Conservation (phyloP, 2,329 filamentous ascomycete genomes). For the Hirsutella rhossiliensis region DNA sequence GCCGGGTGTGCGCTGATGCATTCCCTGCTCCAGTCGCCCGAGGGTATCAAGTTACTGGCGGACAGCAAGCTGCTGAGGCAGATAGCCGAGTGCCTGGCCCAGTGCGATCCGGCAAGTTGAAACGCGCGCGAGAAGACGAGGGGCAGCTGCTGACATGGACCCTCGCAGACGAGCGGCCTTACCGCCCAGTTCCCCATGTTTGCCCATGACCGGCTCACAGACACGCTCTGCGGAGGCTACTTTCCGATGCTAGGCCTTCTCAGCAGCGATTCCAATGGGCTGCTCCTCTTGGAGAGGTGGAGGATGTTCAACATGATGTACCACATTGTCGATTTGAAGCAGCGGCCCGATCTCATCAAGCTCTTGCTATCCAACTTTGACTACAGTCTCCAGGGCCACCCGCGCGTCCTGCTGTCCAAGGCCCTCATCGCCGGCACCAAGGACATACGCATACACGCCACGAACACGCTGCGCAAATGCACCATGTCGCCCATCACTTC, state of each 20-base stretch:
- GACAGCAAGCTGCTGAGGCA: slow-evolving; percentile 92
- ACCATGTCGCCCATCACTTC: slow-evolving; percentile 42
- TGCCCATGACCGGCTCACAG: slow-evolving; percentile 68
- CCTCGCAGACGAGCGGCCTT: slow-evolving; percentile 48
- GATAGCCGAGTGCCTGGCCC: slow-evolving; percentile 88
- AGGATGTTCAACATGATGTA: slow-evolving; percentile 99
- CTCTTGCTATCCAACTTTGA: slow-evolving; percentile 84
- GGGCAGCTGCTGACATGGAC: slow-evolving; percentile 7
- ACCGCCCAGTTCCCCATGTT: slow-evolving; percentile 84
- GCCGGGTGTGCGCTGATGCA: slow-evolving; percentile 83
- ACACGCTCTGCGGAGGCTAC: slow-evolving; percentile 85
- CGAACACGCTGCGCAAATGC: slow-evolving; percentile 77
- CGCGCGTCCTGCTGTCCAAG: slow-evolving; percentile 85
- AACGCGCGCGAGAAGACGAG: slow-evolving; percentile 3
- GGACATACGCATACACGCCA: slow-evolving; percentile 81
- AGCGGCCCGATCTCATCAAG: slow-evolving; percentile 84
- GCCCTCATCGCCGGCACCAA: slow-evolving; percentile 86
- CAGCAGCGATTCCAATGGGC: slow-evolving; percentile 68
- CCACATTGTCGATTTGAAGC: slow-evolving; percentile 85
- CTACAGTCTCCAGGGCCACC: slow-evolving; percentile 78
- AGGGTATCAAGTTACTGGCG: slow-evolving; percentile 73
- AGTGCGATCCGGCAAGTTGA: slow-evolving; percentile 68
- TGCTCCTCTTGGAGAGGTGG: slow-evolving; percentile 89
- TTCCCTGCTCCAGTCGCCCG: slow-evolving; percentile 70
- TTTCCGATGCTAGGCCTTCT: slow-evolving; percentile 85